Base-by-base conservation (phyloP, 2,329 filamentous ascomycete genomes). In the Coleophoma crateriformis region DNA sequence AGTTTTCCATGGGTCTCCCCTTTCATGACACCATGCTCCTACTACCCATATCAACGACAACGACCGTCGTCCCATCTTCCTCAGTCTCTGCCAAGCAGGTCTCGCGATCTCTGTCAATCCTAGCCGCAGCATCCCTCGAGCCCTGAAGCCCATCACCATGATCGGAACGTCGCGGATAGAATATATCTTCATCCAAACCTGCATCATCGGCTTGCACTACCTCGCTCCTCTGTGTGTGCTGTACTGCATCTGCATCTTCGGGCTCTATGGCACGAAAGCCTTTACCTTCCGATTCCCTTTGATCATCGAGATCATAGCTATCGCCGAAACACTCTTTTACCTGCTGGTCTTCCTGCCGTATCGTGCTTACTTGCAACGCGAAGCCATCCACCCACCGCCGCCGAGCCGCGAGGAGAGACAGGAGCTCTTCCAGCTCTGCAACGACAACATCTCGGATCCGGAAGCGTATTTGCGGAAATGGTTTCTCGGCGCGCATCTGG, bases 271-370 rank as follows among this genome's bases (percentile, higher is more conserved):
- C 46, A 51, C 59, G 8, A 52, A 52, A n/a, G 64, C 54, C 55
- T 58, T 52, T 58, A 63, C 33, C 53, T 64, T 53, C 43, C 57
- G 60, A 43, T 41, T 62, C n/a, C 56, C 60, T 14, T 53, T 63
- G 33, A 14, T 55, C n/a, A 54, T 66, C 19, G 50, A 77, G 50
- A 56, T 64, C 3, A 76, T 74, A 64, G 67, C 72, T 43, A 55
- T 69, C 20, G 64, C 74, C n/a, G 81, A 85, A 63, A 64, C 73
- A 0, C 58, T 70, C 1, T 83, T 84, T 64, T 82, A 75, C 63
- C 51, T 79, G 17, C 58, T 73, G 44, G 66, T 78, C 56, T 82
- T 75, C 60, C 63, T 80, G 13, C 79, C 76, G 40, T 75, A 73
- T 54, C 72, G 70, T 50, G 60, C 60, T n/a, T 63, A 72, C 50